These are phyloP conservation scores for Striga hermonthica DNA, from an alignment of 305 asterid species.

Conservation along the genomic window DNA sequence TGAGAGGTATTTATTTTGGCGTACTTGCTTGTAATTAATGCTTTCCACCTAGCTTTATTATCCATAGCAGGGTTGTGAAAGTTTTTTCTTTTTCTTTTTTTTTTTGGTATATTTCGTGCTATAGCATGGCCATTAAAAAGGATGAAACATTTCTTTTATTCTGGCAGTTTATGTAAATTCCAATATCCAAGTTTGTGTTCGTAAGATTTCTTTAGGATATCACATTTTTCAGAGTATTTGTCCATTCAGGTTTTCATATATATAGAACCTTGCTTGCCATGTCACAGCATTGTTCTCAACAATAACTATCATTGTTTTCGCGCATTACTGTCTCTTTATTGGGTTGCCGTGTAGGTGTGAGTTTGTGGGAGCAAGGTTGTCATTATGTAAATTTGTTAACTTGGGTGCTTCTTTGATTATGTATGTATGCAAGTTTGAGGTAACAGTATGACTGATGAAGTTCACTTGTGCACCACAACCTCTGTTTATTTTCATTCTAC, in stretches of 20 bases:
- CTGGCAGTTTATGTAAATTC: constrained; percentile 21
- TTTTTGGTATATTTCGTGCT: constrained; percentile 10
- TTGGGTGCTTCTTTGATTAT: constrained; percentile 2
- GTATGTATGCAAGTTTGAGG: constrained; percentile 8
- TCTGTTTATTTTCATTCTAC: not conserved
- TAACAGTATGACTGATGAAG: constrained; percentile 5
- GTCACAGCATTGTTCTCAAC: not conserved
- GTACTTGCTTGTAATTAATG: constrained; percentile 19
- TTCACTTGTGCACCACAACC: constrained; percentile 4
- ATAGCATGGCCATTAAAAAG: constrained; percentile 10
- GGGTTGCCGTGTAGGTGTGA: constrained; percentile 17
- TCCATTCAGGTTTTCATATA: not conserved
- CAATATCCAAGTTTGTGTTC: constrained; percentile 23
- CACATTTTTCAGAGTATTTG: constrained; percentile 20
- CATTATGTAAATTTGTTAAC: constrained; percentile 19
- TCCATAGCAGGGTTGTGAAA: constrained; percentile 8
- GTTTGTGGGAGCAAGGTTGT: constrained; percentile 7
- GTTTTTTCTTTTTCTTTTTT: constrained; percentile 5
- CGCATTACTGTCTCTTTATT: constrained; percentile 15
- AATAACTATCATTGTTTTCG: constrained; percentile 5
- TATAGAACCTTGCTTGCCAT: constrained; percentile 13
- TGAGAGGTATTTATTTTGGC: constrained; percentile 66
- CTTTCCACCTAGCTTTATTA: constrained; percentile 13
- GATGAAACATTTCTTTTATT: not conserved
- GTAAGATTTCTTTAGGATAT: constrained; percentile 8